A percentile compares a stretch with the other conserved stretches of the same genome.
These are phyloP conservation scores for Handroanthus guayacan DNA, from an alignment of 257 asterid genomes.

Conservation along the genomic window DNA sequence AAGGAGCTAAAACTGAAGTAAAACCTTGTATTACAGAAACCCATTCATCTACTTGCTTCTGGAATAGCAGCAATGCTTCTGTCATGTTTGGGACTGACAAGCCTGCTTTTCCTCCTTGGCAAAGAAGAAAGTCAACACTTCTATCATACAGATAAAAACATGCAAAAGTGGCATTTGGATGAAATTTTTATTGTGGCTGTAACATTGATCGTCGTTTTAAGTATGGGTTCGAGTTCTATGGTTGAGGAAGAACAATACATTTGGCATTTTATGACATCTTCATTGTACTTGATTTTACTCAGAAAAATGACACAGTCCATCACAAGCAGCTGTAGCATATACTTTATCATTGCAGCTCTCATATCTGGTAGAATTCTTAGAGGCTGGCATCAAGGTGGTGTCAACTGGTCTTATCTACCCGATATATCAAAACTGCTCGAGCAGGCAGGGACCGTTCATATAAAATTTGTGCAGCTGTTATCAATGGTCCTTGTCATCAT, in stretches of 20 bases:
- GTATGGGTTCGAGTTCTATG: slow-evolving; percentile 98
- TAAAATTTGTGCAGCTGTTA: slow-evolving; percentile 62
- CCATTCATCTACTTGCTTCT: slow-evolving; percentile 59
- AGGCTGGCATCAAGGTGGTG: slow-evolving; percentile 99
- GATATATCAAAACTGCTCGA: slow-evolving; percentile 83
- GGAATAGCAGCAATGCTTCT: slow-evolving; percentile 76
- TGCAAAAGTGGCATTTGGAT: slow-evolving; percentile 62
- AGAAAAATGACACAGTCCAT: slow-evolving; percentile 59
- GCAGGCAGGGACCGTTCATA: slow-evolving; percentile 54
- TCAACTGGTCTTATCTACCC: slow-evolving; percentile 88
- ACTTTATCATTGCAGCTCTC: slow-evolving; percentile 51
- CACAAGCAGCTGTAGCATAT: slow-evolving; percentile 39
- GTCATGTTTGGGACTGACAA: slow-evolving; percentile 62
- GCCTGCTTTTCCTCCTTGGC: slow-evolving; percentile 54
- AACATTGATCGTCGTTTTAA: slow-evolving; percentile 53
- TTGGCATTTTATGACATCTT: slow-evolving; percentile 82
- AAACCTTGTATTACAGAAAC: slow-evolving; percentile 60
- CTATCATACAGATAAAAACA: slow-evolving; percentile 34
- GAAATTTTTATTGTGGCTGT: slow-evolving; percentile 54
- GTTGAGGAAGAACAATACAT: slow-evolving; percentile 92
- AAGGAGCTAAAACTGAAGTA: slow-evolving; percentile 6
- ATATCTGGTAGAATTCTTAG: slow-evolving; percentile 80
- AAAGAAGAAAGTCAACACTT: slow-evolving; percentile 45
- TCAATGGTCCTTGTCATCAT: slow-evolving; percentile 57
- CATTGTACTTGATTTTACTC: slow-evolving; percentile 70